Evolutionary conservation across 108 stramenopile genomes (phyloP), one percentile per base, ranked within the genome.

Genomic region (Nitzschia sp.): DNA sequence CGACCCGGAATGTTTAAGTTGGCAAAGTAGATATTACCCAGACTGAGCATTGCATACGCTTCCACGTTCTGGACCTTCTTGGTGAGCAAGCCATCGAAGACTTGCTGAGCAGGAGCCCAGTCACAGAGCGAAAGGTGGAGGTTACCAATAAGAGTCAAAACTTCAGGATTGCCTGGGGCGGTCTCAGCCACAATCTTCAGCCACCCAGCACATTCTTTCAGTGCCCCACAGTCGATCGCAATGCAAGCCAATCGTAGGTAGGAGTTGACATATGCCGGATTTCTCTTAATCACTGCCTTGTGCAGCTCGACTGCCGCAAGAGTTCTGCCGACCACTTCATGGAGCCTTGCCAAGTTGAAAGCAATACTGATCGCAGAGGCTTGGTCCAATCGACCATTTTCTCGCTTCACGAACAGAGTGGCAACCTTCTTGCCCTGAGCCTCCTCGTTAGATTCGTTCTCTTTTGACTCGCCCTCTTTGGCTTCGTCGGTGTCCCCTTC

Each of bases 11-110:
- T 41, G 30, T 89, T 80, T 31, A 92, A 75, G 58, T 87, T 95
- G 34, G 84, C 80, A 74, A 95, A 95, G 72, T 95, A 95, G 35
- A 95, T 92, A 53, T 90, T 95, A 25, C 89, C 94, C 44, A 95
- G 66, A 66, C 88, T 86, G 17, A 95, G 77, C 76, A 86, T 79
- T 17, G 94, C 86, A 63, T 95, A 95, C 9, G 89, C 85, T 78
- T 90, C 89, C 11, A 88, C 89, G 54, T 86, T 86, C 8, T 85
- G 83, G 23, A 91, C 82, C 68, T 90, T 89, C 46, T 89, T 85
- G 2, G 65, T 69, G 33, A 95, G 74, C 13, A 95, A 80, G 55
- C 84, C 87, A 58, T 95, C 90, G 60, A 91, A 95, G 2, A 92
- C 85, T 28, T 80, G 74, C 54, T 95, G 94, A 3, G 91, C 90